Evolutionary conservation across 495 filamentous ascomycete genomes (phyloP).

Genomic region (Stereocaulon alpinum): DNA sequence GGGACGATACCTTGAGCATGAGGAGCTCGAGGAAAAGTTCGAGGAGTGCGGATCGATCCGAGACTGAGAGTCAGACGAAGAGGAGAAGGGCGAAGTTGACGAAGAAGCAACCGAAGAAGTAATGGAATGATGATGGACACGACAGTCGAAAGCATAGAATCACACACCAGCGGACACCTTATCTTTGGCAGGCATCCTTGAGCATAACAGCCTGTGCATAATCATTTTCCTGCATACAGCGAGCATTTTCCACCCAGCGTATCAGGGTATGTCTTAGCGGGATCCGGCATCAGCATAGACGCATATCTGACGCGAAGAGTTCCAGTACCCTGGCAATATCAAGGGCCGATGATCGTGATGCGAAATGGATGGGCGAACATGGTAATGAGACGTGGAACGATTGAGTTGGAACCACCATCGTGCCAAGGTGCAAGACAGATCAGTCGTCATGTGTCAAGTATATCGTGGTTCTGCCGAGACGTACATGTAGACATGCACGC

Average conservation of each 20-base stretch:
- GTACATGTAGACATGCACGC: too few relatives aligned
- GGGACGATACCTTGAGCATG: constrained; percentile 4
- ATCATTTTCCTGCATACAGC: not conserved
- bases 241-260: not conserved
- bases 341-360: too few relatives aligned
- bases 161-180: too few relatives aligned
- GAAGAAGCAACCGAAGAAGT: constrained; percentile 10
- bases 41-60: not conserved
- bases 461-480: too few relatives aligned
- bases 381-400: too few relatives aligned
- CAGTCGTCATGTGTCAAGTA: too few relatives aligned
- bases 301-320: too few relatives aligned
- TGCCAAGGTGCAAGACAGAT: too few relatives aligned
- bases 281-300: not conserved
- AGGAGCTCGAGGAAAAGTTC: not conserved
- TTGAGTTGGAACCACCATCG: too few relatives aligned
- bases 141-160: not conserved
- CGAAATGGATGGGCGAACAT: too few relatives aligned
- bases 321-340: too few relatives aligned
- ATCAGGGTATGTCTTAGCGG: not conserved
- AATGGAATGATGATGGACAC: not conserved
- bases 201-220: not conserved
- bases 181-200: not conserved
- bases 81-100: constrained; percentile 2
- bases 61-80: constrained; percentile 1